Base-by-base conservation (phyloP, 805 yeast genomes). In the Myxozyma kluyveri region DNA sequence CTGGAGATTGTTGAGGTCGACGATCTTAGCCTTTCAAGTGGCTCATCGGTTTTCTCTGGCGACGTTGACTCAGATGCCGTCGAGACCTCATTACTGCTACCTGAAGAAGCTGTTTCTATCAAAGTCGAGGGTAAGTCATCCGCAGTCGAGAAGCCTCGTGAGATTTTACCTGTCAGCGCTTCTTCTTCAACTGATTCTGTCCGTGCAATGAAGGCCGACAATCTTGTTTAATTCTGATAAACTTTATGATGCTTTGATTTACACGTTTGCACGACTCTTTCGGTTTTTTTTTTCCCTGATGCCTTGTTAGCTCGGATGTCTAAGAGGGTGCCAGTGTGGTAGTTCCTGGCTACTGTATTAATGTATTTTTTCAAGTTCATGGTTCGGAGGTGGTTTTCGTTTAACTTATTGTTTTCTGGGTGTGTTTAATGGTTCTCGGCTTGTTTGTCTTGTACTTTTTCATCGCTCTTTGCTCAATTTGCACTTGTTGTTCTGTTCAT, bases 1-100 rank as follows among this genome's bases (percentile, higher is more conserved):
- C 17, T 49, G 45, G 41, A 42, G 24, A 33, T 45, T 33, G 53
- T 51, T 22, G 59, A 47, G 26, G 49, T 46, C 5, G 38, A 45
- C 37, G 49, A 45, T 12, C 17, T 42, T 23, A 9, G 22, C 21
- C 4, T 38, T 3, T 9, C 38, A 3, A 22, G 7, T 32, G 54
- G 38, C 9, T 33, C 49, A 9, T 27, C 47, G 23, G 47, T 45
- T 1, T 36, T 33, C n/a, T 42, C 45, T 38, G 41, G 24, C 5
- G n/a, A 17, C 18, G 39, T n/a, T 35, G 5, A 6, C 7, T 17
- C n/a, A 17, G 19, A 35, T 5, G 6, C 41, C 23, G 41, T 17
- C 6, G 41, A 38, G 21, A n/a, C 4, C 23, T n/a, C 41, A 12
- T 9, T 17, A n/a, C 41, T 38, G 27, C 24, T 10, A 21, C 6